Percentiles rank a stretch among this genome's conserved stretches.
These are phyloP conservation scores for Coleophoma cylindrospora DNA, from an alignment of 2,329 filamentous ascomycete species.

Conservation along the genomic window DNA sequence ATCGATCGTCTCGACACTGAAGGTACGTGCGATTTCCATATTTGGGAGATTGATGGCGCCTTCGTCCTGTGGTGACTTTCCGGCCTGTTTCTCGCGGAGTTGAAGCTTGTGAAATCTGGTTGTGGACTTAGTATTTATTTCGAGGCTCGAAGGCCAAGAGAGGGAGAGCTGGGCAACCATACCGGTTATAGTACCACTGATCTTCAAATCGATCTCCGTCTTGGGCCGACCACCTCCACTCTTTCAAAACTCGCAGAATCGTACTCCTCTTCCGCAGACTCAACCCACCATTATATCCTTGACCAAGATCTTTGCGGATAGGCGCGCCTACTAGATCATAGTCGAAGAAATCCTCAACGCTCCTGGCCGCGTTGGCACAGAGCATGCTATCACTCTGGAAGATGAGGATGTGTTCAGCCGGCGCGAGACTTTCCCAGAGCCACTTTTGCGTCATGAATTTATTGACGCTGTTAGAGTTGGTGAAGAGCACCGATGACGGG, in stretches of 20 bases:
- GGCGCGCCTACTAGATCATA: slow-evolving; percentile 32
- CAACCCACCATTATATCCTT: slow-evolving; percentile 31
- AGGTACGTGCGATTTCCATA: slow-evolving; percentile 22
- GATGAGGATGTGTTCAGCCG: slow-evolving; percentile 27
- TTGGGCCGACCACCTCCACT: slow-evolving; percentile 19
- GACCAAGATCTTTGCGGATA: slow-evolving; percentile 15
- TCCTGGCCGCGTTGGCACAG: slow-evolving; percentile 26
- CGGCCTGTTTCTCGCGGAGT: slow-evolving; percentile 11
- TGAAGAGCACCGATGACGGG: slow-evolving; percentile 29
- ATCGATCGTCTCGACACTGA: slow-evolving; percentile 25
- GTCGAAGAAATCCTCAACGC: slow-evolving; percentile 28
- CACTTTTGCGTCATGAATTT: slow-evolving; percentile 25
- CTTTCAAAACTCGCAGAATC: slow-evolving; percentile 24
- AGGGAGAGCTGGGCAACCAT: not conserved
- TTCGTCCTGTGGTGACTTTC: slow-evolving; percentile 12
- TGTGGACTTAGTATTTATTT: not conserved
- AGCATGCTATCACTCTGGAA: slow-evolving; percentile 31
- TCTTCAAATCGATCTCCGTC: slow-evolving; percentile 20
- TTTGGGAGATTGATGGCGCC: slow-evolving; percentile 21
- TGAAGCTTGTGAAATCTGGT: slow-evolving; percentile 16
- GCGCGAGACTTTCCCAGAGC: slow-evolving; percentile 28
- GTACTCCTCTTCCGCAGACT: slow-evolving; percentile 30
- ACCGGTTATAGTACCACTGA: slow-evolving; percentile 24
- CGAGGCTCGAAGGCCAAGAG: not conserved
- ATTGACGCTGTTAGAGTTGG: slow-evolving; percentile 20